Base-by-base conservation (phyloP, 805 yeast genomes). In the Candida pseudofarinosa region DNA sequence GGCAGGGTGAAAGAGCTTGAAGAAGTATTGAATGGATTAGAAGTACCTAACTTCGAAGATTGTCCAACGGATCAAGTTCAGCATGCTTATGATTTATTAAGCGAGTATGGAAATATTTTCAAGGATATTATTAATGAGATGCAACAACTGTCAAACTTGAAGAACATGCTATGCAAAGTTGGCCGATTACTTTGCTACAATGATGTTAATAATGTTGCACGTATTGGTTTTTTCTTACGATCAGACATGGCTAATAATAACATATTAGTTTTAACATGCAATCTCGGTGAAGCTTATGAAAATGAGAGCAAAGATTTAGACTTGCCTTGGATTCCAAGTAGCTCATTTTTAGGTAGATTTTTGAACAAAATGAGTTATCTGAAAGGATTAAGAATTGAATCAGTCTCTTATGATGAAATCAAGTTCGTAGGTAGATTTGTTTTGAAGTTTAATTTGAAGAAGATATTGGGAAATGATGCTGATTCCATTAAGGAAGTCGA, bases 171-270 rank as follows among this genome's bases (percentile, higher is more conserved):
- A 15, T 60, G 85, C 40, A 69, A 62, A 41, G 55, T 63, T 1
- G 91, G 90, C 2, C 69, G 84, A 46, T 55, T 85, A 38, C 53
- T 86, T 40, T 70, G 82, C 4, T 88, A 67, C 58, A 71, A 79
- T 46, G 83, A 81, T 54, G 58, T 59, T 4, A 56, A 66, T 4
- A 72, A 62, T 3, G 57, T 60, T 13, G 49, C 73, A 1, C 59
- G 67, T 38, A 62, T 77, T 10, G 95, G 89, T 4, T 73, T 83
- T 43, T 62, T 83, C 19, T 67, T 77, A 32, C 79, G 71, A 55
- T 46, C 72, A 50, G 62, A 68, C 56, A 40, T 58, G 47, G 51
- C 61, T 14, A 54, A 59, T 41, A 49, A 62, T 28, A 48, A 51
- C 1, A 51, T 75, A 10, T 55, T 73, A 3, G 57, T 77, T 4